Conservation (phyloP, 768 basidiomycete species). For the Xerocomellus chrysenteron region DNA sequence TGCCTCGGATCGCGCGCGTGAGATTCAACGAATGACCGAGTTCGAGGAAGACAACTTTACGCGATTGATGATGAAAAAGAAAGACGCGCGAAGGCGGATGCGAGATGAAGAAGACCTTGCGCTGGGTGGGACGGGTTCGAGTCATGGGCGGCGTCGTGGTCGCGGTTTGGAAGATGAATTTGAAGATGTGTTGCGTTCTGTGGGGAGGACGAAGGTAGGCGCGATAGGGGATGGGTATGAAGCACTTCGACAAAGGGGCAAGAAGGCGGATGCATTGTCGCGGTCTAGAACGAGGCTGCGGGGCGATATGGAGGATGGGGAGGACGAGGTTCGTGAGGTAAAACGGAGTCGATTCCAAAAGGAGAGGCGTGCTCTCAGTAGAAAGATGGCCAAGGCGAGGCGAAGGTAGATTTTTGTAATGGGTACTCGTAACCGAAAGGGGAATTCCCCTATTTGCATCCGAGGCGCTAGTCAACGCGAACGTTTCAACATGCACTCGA, state of each 20-base stretch:
- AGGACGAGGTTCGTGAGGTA: too few species aligned
- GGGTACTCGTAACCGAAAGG: too few species aligned
- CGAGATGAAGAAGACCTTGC: constrained; percentile 88
- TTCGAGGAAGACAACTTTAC: constrained; percentile 97
- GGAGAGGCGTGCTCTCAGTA: too few species aligned
- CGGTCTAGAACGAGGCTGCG: background rate
- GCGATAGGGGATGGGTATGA: constrained; percentile 76
- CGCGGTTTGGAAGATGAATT: too few species aligned
- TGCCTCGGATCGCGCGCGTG: constrained; percentile 64
- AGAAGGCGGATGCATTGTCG: constrained; percentile 58
- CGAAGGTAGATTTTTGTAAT: too few species aligned
- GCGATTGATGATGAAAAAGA: constrained; percentile 81
- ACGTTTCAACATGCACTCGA: too few species aligned
- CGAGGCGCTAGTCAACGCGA: background rate
- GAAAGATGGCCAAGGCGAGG: too few species aligned
- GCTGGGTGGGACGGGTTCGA: constrained; percentile 59
- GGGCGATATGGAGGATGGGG: too few species aligned
- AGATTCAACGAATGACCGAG: constrained; percentile 76
- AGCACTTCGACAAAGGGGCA: constrained; percentile 66
- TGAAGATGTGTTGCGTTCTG: too few species aligned
- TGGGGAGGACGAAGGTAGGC: constrained; percentile 13
- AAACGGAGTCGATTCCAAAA: too few species aligned
- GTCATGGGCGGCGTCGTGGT: too few species aligned
- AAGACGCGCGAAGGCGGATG: constrained; percentile 61
- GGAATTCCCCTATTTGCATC: background rate